phyloP scores from a whole-genome alignment of 2,329 filamentous ascomycete genomes.

The Geosmithia flava region DNA sequence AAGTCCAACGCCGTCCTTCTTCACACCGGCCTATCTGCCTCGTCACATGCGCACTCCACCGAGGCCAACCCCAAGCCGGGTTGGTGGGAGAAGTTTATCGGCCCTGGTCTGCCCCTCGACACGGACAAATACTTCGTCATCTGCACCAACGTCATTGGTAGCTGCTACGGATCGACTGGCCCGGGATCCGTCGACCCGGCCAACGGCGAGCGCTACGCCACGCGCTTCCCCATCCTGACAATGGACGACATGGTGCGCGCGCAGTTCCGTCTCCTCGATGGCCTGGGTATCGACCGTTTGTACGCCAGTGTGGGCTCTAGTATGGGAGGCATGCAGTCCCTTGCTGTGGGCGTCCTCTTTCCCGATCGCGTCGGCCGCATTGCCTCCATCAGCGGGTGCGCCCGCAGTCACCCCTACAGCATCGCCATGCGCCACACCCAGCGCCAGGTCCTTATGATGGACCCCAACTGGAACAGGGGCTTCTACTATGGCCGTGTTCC shows the following conservation, averaged over 20 bases:
- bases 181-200: slow-evolving; percentile 80
- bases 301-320: slow-evolving; percentile 90
- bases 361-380: slow-evolving; percentile 71
- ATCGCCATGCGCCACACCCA: slow-evolving; percentile 98
- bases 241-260: slow-evolving; percentile 97
- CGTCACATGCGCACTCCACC: slow-evolving; percentile 93
- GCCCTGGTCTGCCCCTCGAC: slow-evolving; percentile 71
- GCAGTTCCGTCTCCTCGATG: slow-evolving; percentile 80
- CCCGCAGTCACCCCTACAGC: slow-evolving; percentile 89
- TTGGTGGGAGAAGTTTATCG: slow-evolving; percentile 99
- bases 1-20: slow-evolving; percentile 82
- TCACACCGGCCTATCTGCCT: slow-evolving; percentile 92
- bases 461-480: slow-evolving; percentile 90
- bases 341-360: slow-evolving; percentile 76
- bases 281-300: slow-evolving; percentile 61
- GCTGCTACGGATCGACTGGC: slow-evolving; percentile 91
- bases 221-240: slow-evolving; percentile 87
- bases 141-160: slow-evolving; percentile 92
- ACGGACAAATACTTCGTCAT: slow-evolving; percentile 88
- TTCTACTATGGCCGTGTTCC: slow-evolving; percentile 86
- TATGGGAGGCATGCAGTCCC: slow-evolving; percentile 97
- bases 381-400: slow-evolving; percentile 86
- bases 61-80: slow-evolving; percentile 72
- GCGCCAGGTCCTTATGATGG: slow-evolving; percentile 97
- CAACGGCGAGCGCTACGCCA: slow-evolving; percentile 81